Evolutionary conservation across 2,329 filamentous ascomycete genomes (phyloP).

Genomic region (Beauveria sp.): DNA sequence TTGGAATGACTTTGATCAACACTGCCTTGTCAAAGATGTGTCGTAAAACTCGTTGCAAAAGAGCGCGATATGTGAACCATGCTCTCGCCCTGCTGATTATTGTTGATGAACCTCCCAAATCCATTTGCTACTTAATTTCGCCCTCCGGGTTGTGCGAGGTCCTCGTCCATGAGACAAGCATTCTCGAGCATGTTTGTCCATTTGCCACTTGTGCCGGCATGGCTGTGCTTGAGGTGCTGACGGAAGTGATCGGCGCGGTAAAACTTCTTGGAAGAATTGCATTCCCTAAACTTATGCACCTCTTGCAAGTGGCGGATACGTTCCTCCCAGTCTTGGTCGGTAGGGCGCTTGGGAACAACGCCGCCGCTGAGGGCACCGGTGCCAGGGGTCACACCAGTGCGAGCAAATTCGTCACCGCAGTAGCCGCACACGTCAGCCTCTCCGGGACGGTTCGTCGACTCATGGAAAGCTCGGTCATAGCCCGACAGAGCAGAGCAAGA

Average conservation of each 20-base stretch:
- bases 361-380: conserved; percentile 26
- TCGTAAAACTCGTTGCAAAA: conserved; percentile 8
- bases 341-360: conserved; percentile 41
- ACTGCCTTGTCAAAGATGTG: conserved; percentile 7
- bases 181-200: conserved; percentile 99
- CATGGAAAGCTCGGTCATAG: conserved; percentile 78
- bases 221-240: conserved; percentile 96
- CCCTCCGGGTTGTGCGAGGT: conserved; percentile 34
- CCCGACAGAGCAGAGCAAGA: conserved; percentile 81
- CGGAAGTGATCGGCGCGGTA: conserved; percentile 96
- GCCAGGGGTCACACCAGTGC: conserved; percentile 36
- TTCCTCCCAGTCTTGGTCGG: conserved; percentile 80
- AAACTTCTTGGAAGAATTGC: conserved; percentile 98
- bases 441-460: conserved; percentile 59
- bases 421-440: conserved; percentile 83
- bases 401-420: conserved; percentile 81
- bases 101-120: neutral
- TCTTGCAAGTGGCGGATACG: conserved; percentile 82
- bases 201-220: conserved; percentile 91
- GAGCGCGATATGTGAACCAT: conserved; percentile 3
- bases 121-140: neutral
- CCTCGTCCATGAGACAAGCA: conserved; percentile 88
- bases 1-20: conserved; percentile 10
- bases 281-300: conserved; percentile 94
- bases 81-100: neutral